Evolutionary conservation across 2,329 filamentous ascomycete genomes (phyloP), one percentile per base, ranked within the genome.

Genomic region (Talaromyces sp.): DNA sequence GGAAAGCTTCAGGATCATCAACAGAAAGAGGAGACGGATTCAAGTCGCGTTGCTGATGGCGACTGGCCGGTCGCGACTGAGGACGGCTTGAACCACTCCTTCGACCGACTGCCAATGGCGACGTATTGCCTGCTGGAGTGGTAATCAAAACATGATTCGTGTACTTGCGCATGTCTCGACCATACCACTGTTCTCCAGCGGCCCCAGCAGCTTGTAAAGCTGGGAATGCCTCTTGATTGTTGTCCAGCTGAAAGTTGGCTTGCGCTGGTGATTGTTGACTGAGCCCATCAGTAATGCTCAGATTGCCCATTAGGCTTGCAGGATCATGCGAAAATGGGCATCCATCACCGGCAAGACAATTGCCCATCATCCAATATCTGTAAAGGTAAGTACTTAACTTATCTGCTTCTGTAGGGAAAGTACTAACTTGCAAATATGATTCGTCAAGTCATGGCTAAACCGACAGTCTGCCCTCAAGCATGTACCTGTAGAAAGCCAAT

Each of bases 301-400:
- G 85, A 70, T 91, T 91, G 72, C 90, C 92, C 80, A 97, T 88
- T 15, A 97, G 85, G 70, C 92, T 87, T 1, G 93, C 88, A 2
- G 95, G 95, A 71, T 99, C 95, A 78, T 99, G 95, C 15, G 94
- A 98, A 81, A 99, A 99, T 66, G 97, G 92, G 77, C 95, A 99
- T 3, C 92, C 93, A 65, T 93, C 90, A 41, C 95, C 94, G 22
- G 95, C 95, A 39, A 99, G 85, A 75, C 95, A 99, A 73, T 94
- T 97, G 1, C 95, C 95, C 81, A 92, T 92, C 62, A 99, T 85
- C 92, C 93, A 99, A 77, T 98, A 98, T n/a, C 67, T 68, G 19
- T 19, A 6, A 11, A 45, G 39, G 35, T 63, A 15, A 66, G 64
- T 25, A 33, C 22, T 54, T 25, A 35, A 9, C 2, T 49, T 22